Evolutionary conservation across 768 basidiomycete genomes (phyloP).

Genomic region (Amanita molliuscula): DNA sequence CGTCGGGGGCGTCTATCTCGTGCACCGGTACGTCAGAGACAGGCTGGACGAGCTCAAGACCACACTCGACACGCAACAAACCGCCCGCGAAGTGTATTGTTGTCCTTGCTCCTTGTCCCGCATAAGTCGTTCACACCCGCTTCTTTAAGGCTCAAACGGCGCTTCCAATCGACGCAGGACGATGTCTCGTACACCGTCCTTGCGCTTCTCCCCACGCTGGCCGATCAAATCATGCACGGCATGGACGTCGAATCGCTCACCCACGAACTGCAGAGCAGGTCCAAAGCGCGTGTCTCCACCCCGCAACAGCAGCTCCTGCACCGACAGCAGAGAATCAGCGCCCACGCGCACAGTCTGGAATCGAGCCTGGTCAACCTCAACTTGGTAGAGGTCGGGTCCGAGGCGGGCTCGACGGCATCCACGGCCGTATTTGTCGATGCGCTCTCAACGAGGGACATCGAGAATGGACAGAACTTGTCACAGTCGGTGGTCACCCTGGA

Average conservation of each 20-base stretch:
- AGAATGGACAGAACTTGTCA: no score
- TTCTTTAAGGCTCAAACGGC: constrained; percentile 44
- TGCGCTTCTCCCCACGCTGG: constrained; percentile 57
- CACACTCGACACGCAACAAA: constrained; percentile 44
- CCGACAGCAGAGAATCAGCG: not conserved
- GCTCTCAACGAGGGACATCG: constrained; percentile 39
- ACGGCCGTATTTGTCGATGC: constrained; percentile 16
- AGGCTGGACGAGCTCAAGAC: constrained; percentile 60
- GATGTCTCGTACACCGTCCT: constrained; percentile 70
- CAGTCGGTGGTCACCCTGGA: no score
- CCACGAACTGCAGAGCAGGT: constrained; percentile 32
- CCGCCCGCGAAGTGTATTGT: constrained; percentile 63
- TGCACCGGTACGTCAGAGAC: constrained; percentile 48
- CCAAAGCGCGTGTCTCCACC: constrained; percentile 15
- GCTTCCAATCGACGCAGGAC: constrained; percentile 71
- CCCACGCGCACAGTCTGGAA: constrained; percentile 12
- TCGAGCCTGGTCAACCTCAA: constrained; percentile 24
- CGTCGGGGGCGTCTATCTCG: constrained; percentile 51
- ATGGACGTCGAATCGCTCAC: constrained; percentile 75
- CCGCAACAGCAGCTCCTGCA: no score
- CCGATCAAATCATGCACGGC: constrained; percentile 50
- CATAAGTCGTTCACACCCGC: not conserved
- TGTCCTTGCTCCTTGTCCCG: constrained; percentile 5
- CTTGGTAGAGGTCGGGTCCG: constrained; percentile 31
- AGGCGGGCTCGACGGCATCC: constrained; percentile 41